Conservation (phyloP, 805 yeast species). For the Candida michaelii region DNA sequence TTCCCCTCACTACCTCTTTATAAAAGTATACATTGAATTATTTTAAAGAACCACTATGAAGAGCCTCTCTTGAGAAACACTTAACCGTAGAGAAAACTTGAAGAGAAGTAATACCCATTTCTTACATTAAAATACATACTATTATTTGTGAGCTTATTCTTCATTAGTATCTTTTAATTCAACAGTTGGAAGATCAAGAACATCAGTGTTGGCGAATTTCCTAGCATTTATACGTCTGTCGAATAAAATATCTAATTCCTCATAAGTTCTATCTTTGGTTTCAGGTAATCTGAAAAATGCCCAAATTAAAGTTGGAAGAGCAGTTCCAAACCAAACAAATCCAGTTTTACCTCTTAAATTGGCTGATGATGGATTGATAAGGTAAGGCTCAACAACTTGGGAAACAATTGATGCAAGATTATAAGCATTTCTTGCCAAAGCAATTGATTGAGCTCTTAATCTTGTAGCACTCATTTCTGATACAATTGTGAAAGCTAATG, state of each 20-base stretch:
- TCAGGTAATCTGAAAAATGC: constrained; percentile 31
- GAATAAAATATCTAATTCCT: constrained; percentile 38
- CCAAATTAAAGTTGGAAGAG: constrained; percentile 20
- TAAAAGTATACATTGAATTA: too few relatives aligned
- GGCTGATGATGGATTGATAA: constrained; percentile 48
- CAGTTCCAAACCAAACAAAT: constrained; percentile 44
- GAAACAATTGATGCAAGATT: constrained; percentile 32
- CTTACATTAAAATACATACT: constrained; percentile 2
- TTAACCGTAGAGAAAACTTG: too few relatives aligned
- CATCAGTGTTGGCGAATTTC: constrained; percentile 19
- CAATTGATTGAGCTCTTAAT: constrained; percentile 42
- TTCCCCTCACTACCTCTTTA: not conserved
- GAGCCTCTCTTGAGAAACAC: too few relatives aligned
- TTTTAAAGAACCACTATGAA: too few relatives aligned
- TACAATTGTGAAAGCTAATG: constrained; percentile 39
- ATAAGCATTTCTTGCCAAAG: constrained; percentile 26
- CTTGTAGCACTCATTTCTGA: constrained; percentile 42
- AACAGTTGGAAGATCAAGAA: constrained; percentile 5
- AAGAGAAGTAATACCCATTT: not conserved
- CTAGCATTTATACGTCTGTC: constrained; percentile 21
- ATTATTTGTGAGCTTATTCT: not conserved
- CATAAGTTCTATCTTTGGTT: constrained; percentile 38
- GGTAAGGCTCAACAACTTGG: constrained; percentile 45
- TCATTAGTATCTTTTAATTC: not conserved
- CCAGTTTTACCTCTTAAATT: constrained; percentile 52